Evolutionary conservation across 371 early-diverging fungal species (phyloP).

Genomic region (Lichtheimia hyalospora): DNA sequence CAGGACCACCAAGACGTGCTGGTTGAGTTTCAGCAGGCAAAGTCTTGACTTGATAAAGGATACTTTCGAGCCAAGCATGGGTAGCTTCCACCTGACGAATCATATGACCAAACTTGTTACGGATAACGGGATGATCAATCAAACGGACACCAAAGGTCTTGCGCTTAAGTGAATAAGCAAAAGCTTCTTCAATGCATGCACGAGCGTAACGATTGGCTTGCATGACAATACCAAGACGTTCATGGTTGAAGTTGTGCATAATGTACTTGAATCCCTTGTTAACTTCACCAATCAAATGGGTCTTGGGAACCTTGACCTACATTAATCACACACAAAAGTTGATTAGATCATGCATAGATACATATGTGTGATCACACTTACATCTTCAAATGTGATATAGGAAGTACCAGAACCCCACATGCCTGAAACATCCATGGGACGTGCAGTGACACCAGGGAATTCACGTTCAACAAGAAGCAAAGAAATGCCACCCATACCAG

Average conservation of each 20-base stretch:
- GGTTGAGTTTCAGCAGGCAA: slow-evolving; percentile 70
- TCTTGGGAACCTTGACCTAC: slow-evolving; percentile 73
- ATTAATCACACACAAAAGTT: no score
- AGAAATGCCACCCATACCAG: slow-evolving; percentile 84
- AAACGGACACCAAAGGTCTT: slow-evolving; percentile 86
- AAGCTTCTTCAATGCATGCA: slow-evolving; percentile 83
- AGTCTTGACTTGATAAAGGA: slow-evolving; percentile 66
- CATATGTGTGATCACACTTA: background rate
- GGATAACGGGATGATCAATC: slow-evolving; percentile 71
- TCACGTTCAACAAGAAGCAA: slow-evolving; percentile 74
- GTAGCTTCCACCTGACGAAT: slow-evolving; percentile 85
- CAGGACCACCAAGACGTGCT: slow-evolving; percentile 80
- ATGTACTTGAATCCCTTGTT: slow-evolving; percentile 88
- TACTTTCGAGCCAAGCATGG: slow-evolving; percentile 81
- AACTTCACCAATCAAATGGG: slow-evolving; percentile 82
- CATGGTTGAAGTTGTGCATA: slow-evolving; percentile 77
- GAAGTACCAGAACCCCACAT: slow-evolving; percentile 85
- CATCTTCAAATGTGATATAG: slow-evolving; percentile 81
- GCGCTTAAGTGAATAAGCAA: slow-evolving; percentile 86
- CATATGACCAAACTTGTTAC: slow-evolving; percentile 76
- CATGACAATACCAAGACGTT: slow-evolving; percentile 77
- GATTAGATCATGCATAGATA: background rate
- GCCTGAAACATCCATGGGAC: slow-evolving; percentile 72
- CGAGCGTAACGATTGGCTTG: slow-evolving; percentile 86
- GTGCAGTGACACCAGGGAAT: slow-evolving; percentile 80